Evolutionary conservation across 441 rosid genomes (phyloP).

Genomic region (Eugenia klotzschiana): DNA sequence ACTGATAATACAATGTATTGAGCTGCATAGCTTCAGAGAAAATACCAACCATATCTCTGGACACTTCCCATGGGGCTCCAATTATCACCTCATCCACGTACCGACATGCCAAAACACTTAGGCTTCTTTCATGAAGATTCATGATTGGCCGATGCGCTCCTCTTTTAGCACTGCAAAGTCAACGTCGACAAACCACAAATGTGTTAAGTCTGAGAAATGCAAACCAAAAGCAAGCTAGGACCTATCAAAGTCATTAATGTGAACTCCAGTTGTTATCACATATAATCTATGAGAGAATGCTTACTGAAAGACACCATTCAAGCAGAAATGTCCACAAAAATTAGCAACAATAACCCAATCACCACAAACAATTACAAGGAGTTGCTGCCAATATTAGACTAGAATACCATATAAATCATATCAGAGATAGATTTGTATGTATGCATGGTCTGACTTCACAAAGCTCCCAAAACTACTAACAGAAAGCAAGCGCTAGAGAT

Average conservation of each 20-base stretch:
- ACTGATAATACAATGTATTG: background rate
- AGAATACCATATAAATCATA: background rate
- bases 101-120: slow-evolving; percentile 61
- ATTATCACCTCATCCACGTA: slow-evolving; percentile 70
- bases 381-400: background rate
- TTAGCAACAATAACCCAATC: background rate
- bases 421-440: background rate
- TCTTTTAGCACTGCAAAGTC: slow-evolving; percentile 42
- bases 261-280: background rate
- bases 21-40: background rate
- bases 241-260: background rate
- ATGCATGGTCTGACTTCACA: background rate
- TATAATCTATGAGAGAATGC: background rate
- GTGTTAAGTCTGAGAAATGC: background rate
- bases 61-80: slow-evolving; percentile 61
- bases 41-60: slow-evolving; percentile 49
- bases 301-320: background rate
- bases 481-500: background rate
- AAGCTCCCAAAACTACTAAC: background rate
- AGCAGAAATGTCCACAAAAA: background rate
- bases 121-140: slow-evolving; percentile 72
- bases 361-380: background rate
- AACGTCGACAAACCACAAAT: background rate
- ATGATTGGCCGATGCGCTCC: slow-evolving; percentile 65
- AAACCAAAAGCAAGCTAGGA: background rate